Evolutionary conservation across 306 rosid genomes (phyloP), one percentile per base, ranked within the genome.

Genomic region (Vachellia pachyceras): DNA sequence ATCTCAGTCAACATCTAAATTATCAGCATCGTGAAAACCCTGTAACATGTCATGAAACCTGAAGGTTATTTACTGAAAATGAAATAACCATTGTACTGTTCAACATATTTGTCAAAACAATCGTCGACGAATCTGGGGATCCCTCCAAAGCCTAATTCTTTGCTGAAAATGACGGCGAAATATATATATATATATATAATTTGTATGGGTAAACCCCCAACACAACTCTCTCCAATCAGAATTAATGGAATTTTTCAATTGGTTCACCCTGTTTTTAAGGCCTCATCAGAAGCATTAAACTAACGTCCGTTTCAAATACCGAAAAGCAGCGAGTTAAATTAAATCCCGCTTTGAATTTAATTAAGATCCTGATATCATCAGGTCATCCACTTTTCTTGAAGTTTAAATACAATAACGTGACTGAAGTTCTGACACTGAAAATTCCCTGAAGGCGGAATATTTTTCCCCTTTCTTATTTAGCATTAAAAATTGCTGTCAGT

Each of bases 131-230:
- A 88, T 85, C 82, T 82, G 84, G 86, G 84, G 86, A 83, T 77
- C 73, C 87, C 88, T 73, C 76, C 78, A 69, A 75, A 64, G 36
- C 55, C 80, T 47, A 69, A 72, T 82, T 82, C 73, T 80, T 74
- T 86, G 68, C 68, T 52, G 77, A 82, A 80, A 73, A 76, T 64
- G 90, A 91, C 92, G 81, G 94, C 86, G 55, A 88, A 79, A 84
- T 77, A 35, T 81, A 35, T 81, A 78, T 85, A 66, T 85, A 66
- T 2, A 29, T 29, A 29, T 29, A 29, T 29, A 29, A 20, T 67
- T 87, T 78, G 76, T 86, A 82, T 79, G 77, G 55, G 75, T 69
- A 40, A n/a, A n/a, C n/a, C n/a, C 77, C 1, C 33, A 29, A 29
- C 33, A 29, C 1, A 84, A 80, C 77, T 65, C 75, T 61, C 33